Conservation (phyloP, 257 asterid genomes). For the Leonotis leonurus region DNA sequence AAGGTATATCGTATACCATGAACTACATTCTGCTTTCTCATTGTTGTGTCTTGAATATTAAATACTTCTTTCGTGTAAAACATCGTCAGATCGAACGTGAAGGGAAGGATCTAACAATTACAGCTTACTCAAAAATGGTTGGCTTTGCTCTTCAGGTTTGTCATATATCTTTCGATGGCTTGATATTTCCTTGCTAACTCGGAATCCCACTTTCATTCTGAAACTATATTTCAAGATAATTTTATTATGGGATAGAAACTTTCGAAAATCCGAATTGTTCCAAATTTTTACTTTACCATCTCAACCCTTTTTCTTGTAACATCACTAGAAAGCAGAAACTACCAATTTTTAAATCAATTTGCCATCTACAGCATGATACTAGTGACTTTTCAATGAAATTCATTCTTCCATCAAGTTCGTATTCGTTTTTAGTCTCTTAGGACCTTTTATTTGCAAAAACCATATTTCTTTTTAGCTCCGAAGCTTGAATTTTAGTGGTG, state of each 20-base stretch:
- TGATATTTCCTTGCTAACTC: not conserved
- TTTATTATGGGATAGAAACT: too few species aligned
- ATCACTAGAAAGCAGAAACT: not conserved
- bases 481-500: not conserved
- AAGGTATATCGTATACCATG: constrained; percentile 46
- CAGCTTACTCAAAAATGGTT: constrained; percentile 90
- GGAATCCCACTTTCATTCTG: not conserved
- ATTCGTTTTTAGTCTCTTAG: not conserved
- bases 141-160: constrained; percentile 79
- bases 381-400: not conserved
- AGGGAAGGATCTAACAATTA: constrained; percentile 76
- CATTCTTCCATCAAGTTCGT: not conserved
- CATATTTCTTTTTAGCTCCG: too few species aligned
- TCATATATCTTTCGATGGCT: constrained; percentile 15
- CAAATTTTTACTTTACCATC: too few species aligned
- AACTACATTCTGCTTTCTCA: not conserved
- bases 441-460: not conserved
- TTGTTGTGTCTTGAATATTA: constrained; percentile 2
- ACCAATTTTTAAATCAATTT: too few species aligned
- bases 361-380: not conserved
- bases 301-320: not conserved
- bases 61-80: constrained; percentile 6
- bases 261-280: too few species aligned
- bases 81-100: constrained; percentile 60
- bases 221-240: too few species aligned